These are phyloP conservation scores for Microbotryum saponariae DNA, from an alignment of 1,284 basidiomycete species.

Conservation along the genomic window DNA sequence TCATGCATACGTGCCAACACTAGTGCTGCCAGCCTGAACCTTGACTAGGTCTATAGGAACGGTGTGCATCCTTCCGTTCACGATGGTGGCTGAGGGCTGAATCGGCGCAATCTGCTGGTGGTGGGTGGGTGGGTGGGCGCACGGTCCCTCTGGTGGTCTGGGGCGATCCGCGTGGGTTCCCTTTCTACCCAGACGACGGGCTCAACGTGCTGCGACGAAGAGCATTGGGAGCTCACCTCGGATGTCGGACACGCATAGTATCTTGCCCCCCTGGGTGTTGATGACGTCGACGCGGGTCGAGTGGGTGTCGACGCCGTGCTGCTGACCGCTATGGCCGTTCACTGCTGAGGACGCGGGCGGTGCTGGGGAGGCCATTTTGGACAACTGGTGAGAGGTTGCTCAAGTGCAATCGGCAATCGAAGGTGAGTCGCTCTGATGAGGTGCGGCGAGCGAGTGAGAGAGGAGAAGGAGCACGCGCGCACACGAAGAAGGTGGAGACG, in stretches of 20 bases:
- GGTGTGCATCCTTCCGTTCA: no score
- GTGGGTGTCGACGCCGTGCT: slow-evolving; percentile 14
- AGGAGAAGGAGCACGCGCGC: neutral
- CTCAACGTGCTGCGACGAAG: neutral
- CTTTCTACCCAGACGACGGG: neutral
- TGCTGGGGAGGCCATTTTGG: neutral
- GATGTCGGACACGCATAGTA: slow-evolving; percentile 94
- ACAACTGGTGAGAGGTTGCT: neutral
- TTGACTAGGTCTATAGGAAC: no score
- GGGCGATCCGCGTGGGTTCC: neutral
- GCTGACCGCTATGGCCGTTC: neutral
- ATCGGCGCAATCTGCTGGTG: no score
- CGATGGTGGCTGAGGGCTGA: no score
- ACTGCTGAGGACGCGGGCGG: neutral
- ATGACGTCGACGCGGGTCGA: slow-evolving; percentile 34
- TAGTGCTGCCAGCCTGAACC: no score
- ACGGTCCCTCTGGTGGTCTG: no score
- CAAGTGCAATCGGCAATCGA: no score
- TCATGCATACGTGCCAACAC: no score
- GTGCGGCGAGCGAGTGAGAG: neutral
- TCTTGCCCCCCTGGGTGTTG: slow-evolving; percentile 52
- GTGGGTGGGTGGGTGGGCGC: no score
- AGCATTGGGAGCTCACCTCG: slow-evolving; percentile 51
- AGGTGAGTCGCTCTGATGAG: no score
- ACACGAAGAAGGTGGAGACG: neutral